Evolutionary conservation across 2,329 filamentous ascomycete genomes (phyloP), one percentile per base, ranked within the genome.

Genomic region (Thelonectria blattea): DNA sequence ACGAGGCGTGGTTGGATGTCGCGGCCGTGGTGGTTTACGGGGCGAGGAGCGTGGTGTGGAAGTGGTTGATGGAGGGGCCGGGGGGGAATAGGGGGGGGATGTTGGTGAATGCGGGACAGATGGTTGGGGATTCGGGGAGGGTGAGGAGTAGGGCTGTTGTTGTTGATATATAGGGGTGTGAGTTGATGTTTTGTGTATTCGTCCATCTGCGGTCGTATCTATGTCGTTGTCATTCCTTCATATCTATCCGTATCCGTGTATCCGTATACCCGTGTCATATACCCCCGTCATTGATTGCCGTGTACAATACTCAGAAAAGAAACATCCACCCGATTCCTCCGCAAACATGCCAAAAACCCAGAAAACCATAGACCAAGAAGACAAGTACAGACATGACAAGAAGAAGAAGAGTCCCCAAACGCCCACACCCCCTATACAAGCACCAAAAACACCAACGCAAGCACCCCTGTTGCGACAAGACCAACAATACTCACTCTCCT

Each of bases 91-190:
- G 79, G 37, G 82, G 83, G 15, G 77, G 79, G 9, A 63, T 86
- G 24, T 79, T 87, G 78, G 79, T 87, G 30, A 88, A 88, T 65
- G 85, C 84, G 1, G 81, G 79, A 1, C 83, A 86, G 67, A 84
- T 85, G 78, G 75, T 83, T 64, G 81, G 82, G 11, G 82, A 81
- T 60, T 81, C 83, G 1, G 83, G 82, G 2, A 80, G 75, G 62
- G 70, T 83, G 42, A 79, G 77, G 27, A 82, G 77, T 46, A 67
- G 76, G 24, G 74, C 74, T 7, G 66, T 77, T 11, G 72, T 78
- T 1, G 73, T 78, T 24, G 75, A 76, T 43, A 73, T 76, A 22
- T 76, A 59, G 22, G 22, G 22, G 6, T 24, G 22, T 24, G n/a
- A n/a, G n/a, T n/a, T n/a, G n/a, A n/a, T n/a, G n/a, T n/a, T n/a